Conservation (phyloP, 108 stramenopile species). For the Pseudonitzschia multistriata region DNA sequence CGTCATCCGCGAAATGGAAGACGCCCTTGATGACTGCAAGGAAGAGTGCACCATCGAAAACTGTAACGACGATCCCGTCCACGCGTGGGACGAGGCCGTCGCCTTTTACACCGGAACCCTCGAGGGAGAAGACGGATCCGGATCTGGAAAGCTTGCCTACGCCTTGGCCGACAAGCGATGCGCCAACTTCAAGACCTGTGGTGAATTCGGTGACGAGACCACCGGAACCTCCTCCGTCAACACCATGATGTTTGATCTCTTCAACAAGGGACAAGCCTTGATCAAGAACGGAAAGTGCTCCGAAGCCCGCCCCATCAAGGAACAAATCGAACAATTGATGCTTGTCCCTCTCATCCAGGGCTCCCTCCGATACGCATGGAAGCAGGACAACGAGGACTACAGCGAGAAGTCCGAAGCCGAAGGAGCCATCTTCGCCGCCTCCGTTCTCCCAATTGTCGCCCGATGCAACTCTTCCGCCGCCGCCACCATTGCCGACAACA, state of each 20-base stretch:
- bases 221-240: conserved; percentile 53
- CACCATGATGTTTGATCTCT: conserved; percentile 44
- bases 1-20: conserved; percentile 57
- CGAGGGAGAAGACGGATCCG: conserved; percentile 46
- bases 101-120: conserved; percentile 62
- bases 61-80: conserved; percentile 62
- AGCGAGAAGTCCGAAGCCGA: conserved; percentile 59
- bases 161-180: conserved; percentile 64
- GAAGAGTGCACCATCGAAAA: conserved; percentile 44
- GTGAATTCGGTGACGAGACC: conserved; percentile 28
- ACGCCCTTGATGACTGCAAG: conserved; percentile 70
- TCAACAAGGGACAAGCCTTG: conserved; percentile 44
- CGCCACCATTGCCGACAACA: conserved; percentile 49
- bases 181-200: conserved; percentile 57
- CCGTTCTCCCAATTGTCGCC: conserved; percentile 60
- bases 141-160: conserved; percentile 60
- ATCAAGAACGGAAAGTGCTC: conserved; percentile 46
- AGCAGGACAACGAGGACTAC: conserved; percentile 21
- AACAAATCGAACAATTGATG: conserved; percentile 56
- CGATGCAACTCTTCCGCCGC: conserved; percentile 45
- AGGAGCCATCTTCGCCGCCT: conserved; percentile 65
- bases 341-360: conserved; percentile 73
- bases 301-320: conserved; percentile 42
- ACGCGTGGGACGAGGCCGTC: conserved; percentile 59
- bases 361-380: conserved; percentile 52